A percentile compares a stretch with the other conserved stretches of the same genome.
Evolutionary conservation across 2,329 filamentous ascomycete species (phyloP).

Genomic region (Aureobasidium vineae): DNA sequence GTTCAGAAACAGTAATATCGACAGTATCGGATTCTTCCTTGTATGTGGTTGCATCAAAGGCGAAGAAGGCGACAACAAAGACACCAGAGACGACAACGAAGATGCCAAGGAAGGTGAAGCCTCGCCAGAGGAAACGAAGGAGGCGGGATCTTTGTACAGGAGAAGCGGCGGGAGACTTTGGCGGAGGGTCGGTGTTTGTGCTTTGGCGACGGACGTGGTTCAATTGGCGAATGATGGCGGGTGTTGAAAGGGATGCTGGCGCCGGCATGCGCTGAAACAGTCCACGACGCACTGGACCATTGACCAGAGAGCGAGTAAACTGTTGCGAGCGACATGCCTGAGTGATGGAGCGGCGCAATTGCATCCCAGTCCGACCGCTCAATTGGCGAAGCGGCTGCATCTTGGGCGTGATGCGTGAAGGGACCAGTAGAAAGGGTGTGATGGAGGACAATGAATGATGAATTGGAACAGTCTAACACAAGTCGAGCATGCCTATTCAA

Average conservation of each 20-base stretch:
- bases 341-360: slow-evolving; percentile 15
- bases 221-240: slow-evolving; percentile 15
- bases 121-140: slow-evolving; percentile 61
- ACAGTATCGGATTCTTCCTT: slow-evolving; percentile 62
- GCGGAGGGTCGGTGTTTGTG: slow-evolving; percentile 21
- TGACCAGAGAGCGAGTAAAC: slow-evolving; percentile 8
- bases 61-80: slow-evolving; percentile 77
- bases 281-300: slow-evolving; percentile 17
- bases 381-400: slow-evolving; percentile 25
- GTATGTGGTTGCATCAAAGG: slow-evolving; percentile 93
- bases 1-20: slow-evolving; percentile 80
- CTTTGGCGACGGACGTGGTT: slow-evolving; percentile 18
- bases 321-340: slow-evolving; percentile 21
- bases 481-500: neutral
- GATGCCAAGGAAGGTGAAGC: slow-evolving; percentile 70
- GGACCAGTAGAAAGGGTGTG: neutral
- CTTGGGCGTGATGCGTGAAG: slow-evolving; percentile 8
- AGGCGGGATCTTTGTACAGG: slow-evolving; percentile 30
- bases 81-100: slow-evolving; percentile 68
- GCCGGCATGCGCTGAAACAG: slow-evolving; percentile 8
- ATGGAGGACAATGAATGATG: neutral
- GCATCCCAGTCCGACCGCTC: slow-evolving; percentile 19
- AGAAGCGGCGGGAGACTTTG: slow-evolving; percentile 9
- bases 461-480: neutral
- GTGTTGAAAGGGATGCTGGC: neutral